These are phyloP conservation scores for Starmerella scarabaei DNA, from an alignment of 805 yeast genomes.

Conservation along the genomic window DNA sequence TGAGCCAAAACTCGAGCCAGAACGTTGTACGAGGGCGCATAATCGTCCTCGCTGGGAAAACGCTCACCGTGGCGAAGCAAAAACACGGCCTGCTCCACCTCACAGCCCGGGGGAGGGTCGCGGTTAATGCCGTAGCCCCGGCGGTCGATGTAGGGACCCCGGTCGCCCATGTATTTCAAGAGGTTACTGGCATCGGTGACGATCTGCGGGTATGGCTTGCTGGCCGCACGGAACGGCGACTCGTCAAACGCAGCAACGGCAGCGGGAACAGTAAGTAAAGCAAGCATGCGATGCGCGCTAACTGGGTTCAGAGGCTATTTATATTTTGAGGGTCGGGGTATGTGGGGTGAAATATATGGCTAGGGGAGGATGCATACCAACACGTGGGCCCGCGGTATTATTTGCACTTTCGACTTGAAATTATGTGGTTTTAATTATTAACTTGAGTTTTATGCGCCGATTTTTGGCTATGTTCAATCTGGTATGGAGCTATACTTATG, in stretches of 20 bases:
- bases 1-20: background rate
- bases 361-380: no score
- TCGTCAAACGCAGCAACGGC: background rate
- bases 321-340: no score
- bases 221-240: slow-evolving; percentile 9
- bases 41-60: slow-evolving; percentile 27
- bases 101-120: slow-evolving; percentile 35
- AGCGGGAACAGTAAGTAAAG: background rate
- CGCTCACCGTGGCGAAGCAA: slow-evolving; percentile 43
- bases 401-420: no score
- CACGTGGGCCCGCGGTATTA: no score
- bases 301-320: no score
- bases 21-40: background rate
- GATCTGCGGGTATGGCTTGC: slow-evolving; percentile 19
- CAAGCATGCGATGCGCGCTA: background rate
- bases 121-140: slow-evolving; percentile 38
- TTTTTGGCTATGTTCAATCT: no score
- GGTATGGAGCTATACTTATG: no score
- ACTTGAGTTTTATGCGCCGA: no score
- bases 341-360: no score
- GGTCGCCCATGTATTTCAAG: slow-evolving; percentile 34
- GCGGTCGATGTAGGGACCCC: slow-evolving; percentile 38
- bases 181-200: slow-evolving; percentile 34
- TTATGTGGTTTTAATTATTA: no score
- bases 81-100: slow-evolving; percentile 37